phyloP scores from a whole-genome alignment of 108 stramenopile species.

The Hondaea fermentalgiana region DNA sequence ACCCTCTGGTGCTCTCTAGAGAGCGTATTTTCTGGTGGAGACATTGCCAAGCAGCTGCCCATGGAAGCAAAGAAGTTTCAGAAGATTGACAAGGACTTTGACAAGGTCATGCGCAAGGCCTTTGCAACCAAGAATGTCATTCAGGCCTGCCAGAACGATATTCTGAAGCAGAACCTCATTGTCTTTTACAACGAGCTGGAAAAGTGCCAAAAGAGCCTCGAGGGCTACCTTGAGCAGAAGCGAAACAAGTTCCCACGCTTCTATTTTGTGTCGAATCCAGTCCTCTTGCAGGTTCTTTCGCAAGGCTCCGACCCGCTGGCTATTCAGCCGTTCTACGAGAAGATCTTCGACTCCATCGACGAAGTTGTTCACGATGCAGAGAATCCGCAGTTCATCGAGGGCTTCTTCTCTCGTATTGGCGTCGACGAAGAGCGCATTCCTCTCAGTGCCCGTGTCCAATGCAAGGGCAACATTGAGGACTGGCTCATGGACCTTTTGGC shows the following conservation, averaged over 20 bases:
- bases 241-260: slow-evolving; percentile 81
- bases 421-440: slow-evolving; percentile 62
- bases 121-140: slow-evolving; percentile 64
- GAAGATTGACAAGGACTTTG: slow-evolving; percentile 83
- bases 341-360: slow-evolving; percentile 56
- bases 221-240: slow-evolving; percentile 81
- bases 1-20: slow-evolving; percentile 82
- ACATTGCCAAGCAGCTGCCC: slow-evolving; percentile 82
- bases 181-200: slow-evolving; percentile 80
- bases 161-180: slow-evolving; percentile 57
- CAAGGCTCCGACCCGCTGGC: slow-evolving; percentile 80
- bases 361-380: slow-evolving; percentile 76
- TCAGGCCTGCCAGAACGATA: slow-evolving; percentile 65
- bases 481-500: slow-evolving; percentile 69
- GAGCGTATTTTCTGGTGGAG: slow-evolving; percentile 78
- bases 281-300: slow-evolving; percentile 71
- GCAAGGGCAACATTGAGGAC: slow-evolving; percentile 79
- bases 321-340: slow-evolving; percentile 84
- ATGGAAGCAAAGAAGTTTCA: slow-evolving; percentile 80
- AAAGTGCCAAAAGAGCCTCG: slow-evolving; percentile 78
- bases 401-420: slow-evolving; percentile 63
- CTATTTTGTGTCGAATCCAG: slow-evolving; percentile 80
- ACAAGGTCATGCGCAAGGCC: slow-evolving; percentile 69
- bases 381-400: slow-evolving; percentile 69
- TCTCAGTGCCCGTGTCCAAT: slow-evolving; percentile 62